These are phyloP conservation scores for Flammula alnicola DNA, from an alignment of 1,284 basidiomycete species.

Conservation along the genomic window DNA sequence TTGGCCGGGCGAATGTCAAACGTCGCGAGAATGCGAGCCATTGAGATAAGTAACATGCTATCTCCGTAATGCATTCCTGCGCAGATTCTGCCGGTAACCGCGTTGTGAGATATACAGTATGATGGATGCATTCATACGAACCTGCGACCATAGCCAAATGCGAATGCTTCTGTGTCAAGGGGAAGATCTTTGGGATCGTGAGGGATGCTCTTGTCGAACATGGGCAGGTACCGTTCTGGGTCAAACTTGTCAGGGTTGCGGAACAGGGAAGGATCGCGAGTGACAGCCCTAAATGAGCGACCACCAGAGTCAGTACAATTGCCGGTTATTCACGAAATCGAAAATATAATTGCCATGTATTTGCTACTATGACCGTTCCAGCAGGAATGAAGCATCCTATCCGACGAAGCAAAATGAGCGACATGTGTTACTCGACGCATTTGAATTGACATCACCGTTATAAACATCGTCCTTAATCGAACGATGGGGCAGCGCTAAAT, in stretches of 20 bases:
- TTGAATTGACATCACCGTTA: constrained; percentile 2
- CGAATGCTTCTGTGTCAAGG: constrained; percentile 5
- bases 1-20: constrained; percentile 15
- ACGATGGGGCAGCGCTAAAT: constrained; percentile 28
- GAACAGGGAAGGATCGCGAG: constrained; percentile 4
- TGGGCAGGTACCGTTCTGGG: constrained; percentile 6
- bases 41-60: constrained; percentile 13
- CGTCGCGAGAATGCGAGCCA: constrained; percentile 13
- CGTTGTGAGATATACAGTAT: not conserved
- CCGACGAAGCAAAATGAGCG: not conserved
- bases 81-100: constrained; percentile 8
- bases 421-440: not conserved
- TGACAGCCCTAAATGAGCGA: constrained; percentile 1
- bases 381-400: constrained; percentile 6
- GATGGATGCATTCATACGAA: not conserved
- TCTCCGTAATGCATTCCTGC: constrained; percentile 17
- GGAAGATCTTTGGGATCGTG: constrained; percentile 4
- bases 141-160: constrained; percentile 8
- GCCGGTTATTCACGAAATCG: not conserved
- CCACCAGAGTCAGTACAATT: not conserved
- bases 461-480: constrained; percentile 28
- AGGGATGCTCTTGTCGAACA: constrained; percentile 9
- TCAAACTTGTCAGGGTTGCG: constrained; percentile 7
- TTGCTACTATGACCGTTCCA: constrained; percentile 6
- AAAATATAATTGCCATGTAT: constrained; percentile 4